Evolutionary conservation across 2,329 filamentous ascomycete genomes (phyloP), one percentile per base, ranked within the genome.

Genomic region (Colletotrichum caudatum): DNA sequence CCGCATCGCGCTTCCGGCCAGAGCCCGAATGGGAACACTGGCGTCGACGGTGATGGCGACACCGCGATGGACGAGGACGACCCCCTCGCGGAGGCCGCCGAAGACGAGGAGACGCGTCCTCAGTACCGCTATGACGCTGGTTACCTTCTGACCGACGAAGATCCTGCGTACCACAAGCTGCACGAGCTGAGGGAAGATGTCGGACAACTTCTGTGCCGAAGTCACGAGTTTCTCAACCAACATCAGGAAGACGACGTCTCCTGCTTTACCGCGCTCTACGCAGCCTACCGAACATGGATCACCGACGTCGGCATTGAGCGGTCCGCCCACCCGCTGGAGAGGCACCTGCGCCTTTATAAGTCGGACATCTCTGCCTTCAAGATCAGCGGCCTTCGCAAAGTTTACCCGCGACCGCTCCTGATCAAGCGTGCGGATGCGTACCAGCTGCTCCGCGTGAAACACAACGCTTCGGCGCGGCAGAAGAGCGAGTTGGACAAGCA

Each of bases 241-340:
- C 91, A 95, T 72, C 95, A 97, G 78, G 94, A 98, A 79, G 96
- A 99, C 78, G 96, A 99, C 79, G 96, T 99, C 0, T 91, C 93
- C 20, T 98, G 94, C 81, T 99, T 99, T 82, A 97, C 94, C 33
- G 91, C 95, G 0, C 83, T 99, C 2, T 99, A 97, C 81, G 93
- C 93, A 29, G 94, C 95, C 1, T 99, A 98, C 80, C 89, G 94
- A 54, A 96, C 94, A 11, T 99, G 95, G 94, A 98, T 99, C 77
- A 94, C 97, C 1, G 96, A 99, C 77, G 95, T 99, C 51, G 96
- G 97, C 23, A 97, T 98, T 72, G 96, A 99, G 82, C 89, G 95
- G 71, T 98, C 95, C 23, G 95, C 96, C 0, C 96, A 98, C 79
- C 93, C 97, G 2, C 85, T 98, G 12, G 96, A 99, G 79, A 89